Evolutionary conservation across 331 rosid species (phyloP).

Genomic region (Pyrus hybrid): DNA sequence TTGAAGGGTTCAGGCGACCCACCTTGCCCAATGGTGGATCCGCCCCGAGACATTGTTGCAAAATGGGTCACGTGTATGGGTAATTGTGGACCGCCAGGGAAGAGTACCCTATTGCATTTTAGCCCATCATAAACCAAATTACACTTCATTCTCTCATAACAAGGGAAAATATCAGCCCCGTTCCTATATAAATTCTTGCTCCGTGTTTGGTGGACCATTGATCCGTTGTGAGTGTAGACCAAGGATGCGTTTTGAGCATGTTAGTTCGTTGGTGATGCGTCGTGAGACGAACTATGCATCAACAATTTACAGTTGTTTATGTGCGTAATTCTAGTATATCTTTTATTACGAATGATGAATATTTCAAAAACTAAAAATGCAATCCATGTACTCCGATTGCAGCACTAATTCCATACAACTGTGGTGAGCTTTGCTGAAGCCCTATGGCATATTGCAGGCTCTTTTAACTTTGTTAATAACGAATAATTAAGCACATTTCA

Average conservation of each 20-base stretch:
- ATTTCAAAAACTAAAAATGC: neutral
- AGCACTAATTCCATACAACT: neutral
- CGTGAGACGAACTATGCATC: neutral
- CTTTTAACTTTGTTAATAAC: neutral
- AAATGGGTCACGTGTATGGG: neutral
- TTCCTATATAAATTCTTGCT: too few species aligned
- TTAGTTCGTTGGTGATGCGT: neutral
- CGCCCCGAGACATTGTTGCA: too few species aligned
- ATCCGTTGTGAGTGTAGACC: neutral
- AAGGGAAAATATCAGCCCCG: too few species aligned
- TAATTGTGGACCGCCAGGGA: neutral
- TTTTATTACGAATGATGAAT: too few species aligned
- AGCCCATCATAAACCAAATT: too few species aligned
- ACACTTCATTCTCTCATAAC: neutral
- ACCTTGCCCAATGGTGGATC: too few species aligned
- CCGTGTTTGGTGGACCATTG: neutral
- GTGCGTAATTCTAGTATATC: rapidly evolving
- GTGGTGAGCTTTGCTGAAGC: neutral
- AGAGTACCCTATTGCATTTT: too few species aligned
- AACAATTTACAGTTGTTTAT: too few species aligned
- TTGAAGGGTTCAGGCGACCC: too few species aligned
- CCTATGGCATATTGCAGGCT: neutral
- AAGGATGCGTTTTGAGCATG: neutral
- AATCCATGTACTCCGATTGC: too few species aligned
- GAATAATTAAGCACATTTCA: neutral